phyloP scores from a whole-genome alignment of 768 basidiomycete species.

The Auricularia auricula-judae region DNA sequence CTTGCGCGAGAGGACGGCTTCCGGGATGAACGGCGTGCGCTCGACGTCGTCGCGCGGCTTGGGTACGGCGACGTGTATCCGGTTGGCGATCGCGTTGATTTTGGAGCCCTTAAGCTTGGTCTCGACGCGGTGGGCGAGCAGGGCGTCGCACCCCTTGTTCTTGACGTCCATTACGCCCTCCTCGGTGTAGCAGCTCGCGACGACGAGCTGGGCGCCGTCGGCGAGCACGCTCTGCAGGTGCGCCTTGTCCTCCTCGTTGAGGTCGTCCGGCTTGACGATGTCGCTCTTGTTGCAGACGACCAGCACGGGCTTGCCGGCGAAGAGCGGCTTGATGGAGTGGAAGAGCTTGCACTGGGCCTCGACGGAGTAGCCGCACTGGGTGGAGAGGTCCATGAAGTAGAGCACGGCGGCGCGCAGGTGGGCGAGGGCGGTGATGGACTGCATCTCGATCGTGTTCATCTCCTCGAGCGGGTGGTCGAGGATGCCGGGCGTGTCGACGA shows the following conservation, averaged over 20 bases:
- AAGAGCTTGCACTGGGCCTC: constrained; percentile 98
- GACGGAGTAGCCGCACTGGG: constrained; percentile 95
- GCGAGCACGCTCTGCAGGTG: constrained; percentile 84
- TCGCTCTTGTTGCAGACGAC: constrained; percentile 99
- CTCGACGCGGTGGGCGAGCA: constrained; percentile 91
- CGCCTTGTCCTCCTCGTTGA: constrained; percentile 60
- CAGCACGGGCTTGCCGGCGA: constrained; percentile 83
- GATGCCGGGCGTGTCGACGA: constrained; percentile 97
- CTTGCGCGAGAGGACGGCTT: constrained; percentile 57
- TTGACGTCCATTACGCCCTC: constrained; percentile 97
- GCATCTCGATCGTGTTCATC: constrained; percentile 99
- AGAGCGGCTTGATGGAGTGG: constrained; percentile 98
- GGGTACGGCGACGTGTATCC: constrained; percentile 92
- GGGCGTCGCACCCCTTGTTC: constrained; percentile 88
- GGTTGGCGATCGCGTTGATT: constrained; percentile 85
- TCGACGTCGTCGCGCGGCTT: constrained; percentile 84
- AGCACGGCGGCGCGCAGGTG: constrained; percentile 89
- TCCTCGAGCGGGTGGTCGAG: constrained; percentile 97
- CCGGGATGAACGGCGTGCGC: constrained; percentile 83
- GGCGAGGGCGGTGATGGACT: constrained; percentile 95
- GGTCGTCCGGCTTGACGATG: constrained; percentile 77
- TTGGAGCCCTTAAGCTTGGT: constrained; percentile 88
- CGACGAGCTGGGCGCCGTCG: constrained; percentile 63
- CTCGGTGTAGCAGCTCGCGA: constrained; percentile 90
- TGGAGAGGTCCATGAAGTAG: constrained; percentile 98